phyloP scores from a whole-genome alignment of 2,329 filamentous ascomycete genomes.

The Phyllachora maydis region DNA sequence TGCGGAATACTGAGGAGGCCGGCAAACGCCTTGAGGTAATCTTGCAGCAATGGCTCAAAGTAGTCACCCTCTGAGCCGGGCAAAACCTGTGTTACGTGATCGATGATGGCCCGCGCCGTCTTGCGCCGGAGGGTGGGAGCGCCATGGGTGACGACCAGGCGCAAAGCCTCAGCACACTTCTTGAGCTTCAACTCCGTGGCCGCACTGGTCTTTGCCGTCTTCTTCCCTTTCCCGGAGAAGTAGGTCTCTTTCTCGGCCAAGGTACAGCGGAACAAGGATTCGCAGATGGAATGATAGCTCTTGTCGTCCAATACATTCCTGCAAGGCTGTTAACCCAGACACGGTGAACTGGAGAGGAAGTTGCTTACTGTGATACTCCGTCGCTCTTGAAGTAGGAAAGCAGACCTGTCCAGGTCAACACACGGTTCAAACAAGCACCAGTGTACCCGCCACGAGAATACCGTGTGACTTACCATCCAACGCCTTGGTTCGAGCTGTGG shows the following conservation, averaged over 20 bases:
- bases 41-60: conserved; percentile 47
- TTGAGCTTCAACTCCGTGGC: conserved; percentile 37
- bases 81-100: conserved; percentile 63
- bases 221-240: conserved; percentile 24
- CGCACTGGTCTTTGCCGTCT: conserved; percentile 10
- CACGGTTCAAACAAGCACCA: too few relatives aligned
- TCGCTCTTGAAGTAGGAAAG: conserved; percentile 7
- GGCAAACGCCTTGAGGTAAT: conserved; percentile 61
- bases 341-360: conserved; percentile 4
- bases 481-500: not conserved
- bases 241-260: conserved; percentile 46
- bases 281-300: conserved; percentile 63
- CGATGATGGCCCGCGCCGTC: conserved; percentile 58
- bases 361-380: too few relatives aligned
- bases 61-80: conserved; percentile 38
- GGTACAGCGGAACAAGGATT: conserved; percentile 54
- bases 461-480: conserved; percentile 1
- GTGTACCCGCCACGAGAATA: too few relatives aligned
- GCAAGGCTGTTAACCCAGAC: conserved; percentile 1
- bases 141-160: conserved; percentile 50
- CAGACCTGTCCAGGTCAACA: too few relatives aligned
- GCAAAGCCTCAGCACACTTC: conserved; percentile 50
- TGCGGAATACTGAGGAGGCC: conserved; percentile 50
- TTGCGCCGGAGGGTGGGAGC: conserved; percentile 49
- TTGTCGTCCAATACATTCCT: conserved; percentile 40